phyloP scores from a whole-genome alignment of 306 rosid genomes.

The Phaseolus lunatus region DNA sequence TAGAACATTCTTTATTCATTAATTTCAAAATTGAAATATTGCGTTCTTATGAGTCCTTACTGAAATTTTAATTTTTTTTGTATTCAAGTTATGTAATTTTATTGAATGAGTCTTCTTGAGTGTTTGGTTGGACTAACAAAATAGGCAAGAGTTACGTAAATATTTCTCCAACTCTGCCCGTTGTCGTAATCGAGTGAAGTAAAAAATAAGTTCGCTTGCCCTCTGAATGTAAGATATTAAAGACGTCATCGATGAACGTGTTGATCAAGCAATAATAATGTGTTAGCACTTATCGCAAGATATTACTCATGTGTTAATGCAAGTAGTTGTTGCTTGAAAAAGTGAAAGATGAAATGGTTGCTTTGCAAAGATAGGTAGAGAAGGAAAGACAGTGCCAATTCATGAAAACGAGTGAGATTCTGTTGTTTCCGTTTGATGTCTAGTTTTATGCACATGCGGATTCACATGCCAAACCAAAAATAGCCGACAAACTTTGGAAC shows the following conservation, averaged over 20 bases:
- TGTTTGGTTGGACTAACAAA: conserved; percentile 12
- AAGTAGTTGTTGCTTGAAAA: conserved; percentile 29
- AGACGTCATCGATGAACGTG: not conserved
- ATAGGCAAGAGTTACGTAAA: not conserved
- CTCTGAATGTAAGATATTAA: conserved; percentile 15
- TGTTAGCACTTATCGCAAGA: not conserved
- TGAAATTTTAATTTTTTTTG: not conserved
- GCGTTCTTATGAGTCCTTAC: conserved; percentile 11
- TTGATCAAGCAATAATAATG: conserved; percentile 21
- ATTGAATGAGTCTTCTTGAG: not conserved
- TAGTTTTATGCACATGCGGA: conserved; percentile 50
- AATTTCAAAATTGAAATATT: conserved; percentile 41
- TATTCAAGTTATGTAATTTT: not conserved
- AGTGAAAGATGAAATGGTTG: not conserved
- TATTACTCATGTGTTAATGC: not conserved
- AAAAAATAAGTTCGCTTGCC: conserved; percentile 36
- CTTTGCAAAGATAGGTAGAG: conserved; percentile 18
- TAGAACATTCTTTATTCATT: conserved; percentile 87
- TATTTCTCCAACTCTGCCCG: not conserved
- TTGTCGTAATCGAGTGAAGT: not conserved
- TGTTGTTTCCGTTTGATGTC: not conserved
- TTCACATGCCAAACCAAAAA: conserved; percentile 46
- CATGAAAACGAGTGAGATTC: conserved; percentile 36
- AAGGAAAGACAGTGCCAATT: conserved; percentile 24
- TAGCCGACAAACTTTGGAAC: conserved; percentile 44